Base-by-base conservation (phyloP, 306 rosid genomes). In the Elaeagnus macrophylla region DNA sequence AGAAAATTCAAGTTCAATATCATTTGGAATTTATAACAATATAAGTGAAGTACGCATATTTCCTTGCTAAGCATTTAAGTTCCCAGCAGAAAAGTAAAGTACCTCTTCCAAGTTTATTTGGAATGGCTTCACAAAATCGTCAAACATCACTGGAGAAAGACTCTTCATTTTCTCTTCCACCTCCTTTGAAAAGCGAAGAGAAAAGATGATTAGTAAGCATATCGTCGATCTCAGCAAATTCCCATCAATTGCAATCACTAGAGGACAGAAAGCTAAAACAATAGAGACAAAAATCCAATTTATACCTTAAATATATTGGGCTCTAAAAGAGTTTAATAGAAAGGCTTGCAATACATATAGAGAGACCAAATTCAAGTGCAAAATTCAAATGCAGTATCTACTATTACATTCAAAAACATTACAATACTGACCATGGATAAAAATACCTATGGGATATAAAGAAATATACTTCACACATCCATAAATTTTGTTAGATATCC, bases 111-210 rank as follows among this genome's bases (percentile, higher is more conserved):
- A 53, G 67, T 86, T 72, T 59, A 86, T 79, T 64, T 84, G 96
- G 86, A 76, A 82, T 42, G 97, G 95, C 74, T 67, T 66, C 56
- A 80, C 83, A 57, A 78, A 87, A 72, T 91, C 95, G 74, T 91
- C 85, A 51, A 86, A 91, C 96, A 91, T 84, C 64, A 78, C 77
- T 5, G 95, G 96, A 54, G 93, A 76, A 46, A 82, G 72, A 47
- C 57, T 63, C 81, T 84, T 82, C 76, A 91, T 47, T 75, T 76
- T 86, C 62, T 82, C 89, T 84, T 73, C 78, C 65, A 91, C 85
- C 77, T 91, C 99, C 99, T 91, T 46, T 12, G 10, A 38, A 62
- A 59, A 40, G 37, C 17, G 60, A 51, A 36, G 13, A 35, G 12
- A 39, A 1, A 48, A 65, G 68, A 61, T 52, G 50, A 49, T 19